Evolutionary conservation across 345 rosid genomes (phyloP).

Genomic region (Salix caprea): DNA sequence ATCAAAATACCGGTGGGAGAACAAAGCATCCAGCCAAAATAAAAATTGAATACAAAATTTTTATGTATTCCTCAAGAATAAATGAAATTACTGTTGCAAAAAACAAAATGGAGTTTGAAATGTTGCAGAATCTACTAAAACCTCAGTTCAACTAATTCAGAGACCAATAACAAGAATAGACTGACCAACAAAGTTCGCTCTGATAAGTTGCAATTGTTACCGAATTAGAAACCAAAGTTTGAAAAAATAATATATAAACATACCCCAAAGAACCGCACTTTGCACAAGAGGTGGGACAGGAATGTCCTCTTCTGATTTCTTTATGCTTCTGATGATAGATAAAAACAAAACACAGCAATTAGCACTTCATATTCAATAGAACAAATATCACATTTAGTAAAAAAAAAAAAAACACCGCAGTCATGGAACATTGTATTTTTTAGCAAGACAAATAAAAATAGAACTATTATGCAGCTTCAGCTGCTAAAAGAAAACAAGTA

Average conservation of each 20-base stretch:
- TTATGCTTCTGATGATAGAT: constrained; percentile 46
- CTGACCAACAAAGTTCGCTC: not conserved
- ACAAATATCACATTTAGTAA: no score
- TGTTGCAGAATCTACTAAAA: not conserved
- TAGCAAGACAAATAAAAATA: no score
- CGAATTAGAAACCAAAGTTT: not conserved
- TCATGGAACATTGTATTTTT: no score
- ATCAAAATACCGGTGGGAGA: not conserved
- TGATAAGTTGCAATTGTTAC: not conserved
- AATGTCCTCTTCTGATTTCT: constrained; percentile 76
- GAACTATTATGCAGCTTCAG: no score
- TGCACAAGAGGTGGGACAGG: constrained; percentile 83
- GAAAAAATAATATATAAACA: not conserved
- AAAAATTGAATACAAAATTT: no score
- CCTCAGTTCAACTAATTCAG: not conserved
- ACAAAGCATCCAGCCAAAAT: not conserved
- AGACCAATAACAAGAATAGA: not conserved
- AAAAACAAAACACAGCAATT: no score
- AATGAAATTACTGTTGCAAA: not conserved
- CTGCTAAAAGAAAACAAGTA: no score
- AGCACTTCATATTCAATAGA: no score
- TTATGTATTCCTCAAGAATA: not conserved
- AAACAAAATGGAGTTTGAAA: not conserved
- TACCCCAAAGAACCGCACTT: constrained; percentile 98
- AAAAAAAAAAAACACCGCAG: no score